Evolutionary conservation across 371 early-diverging fungal species (phyloP).

Genomic region (Dichotomocladium elegans): DNA sequence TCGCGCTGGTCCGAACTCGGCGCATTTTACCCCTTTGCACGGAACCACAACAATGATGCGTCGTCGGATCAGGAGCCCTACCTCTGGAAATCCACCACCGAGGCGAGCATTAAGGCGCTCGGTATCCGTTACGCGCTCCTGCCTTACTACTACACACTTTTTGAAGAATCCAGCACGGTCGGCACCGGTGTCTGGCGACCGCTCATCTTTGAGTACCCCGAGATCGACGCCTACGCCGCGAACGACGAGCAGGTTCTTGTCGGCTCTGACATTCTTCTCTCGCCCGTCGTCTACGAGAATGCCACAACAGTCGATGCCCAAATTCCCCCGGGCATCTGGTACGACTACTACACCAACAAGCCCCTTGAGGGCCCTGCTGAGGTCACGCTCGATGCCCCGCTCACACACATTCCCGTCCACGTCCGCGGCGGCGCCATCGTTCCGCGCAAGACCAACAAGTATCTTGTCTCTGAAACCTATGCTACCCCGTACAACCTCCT

Average conservation of each 20-base stretch:
- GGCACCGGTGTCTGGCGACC: slow-evolving; percentile 47
- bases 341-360: slow-evolving; percentile 38
- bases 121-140: slow-evolving; percentile 59
- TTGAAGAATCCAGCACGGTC: slow-evolving; percentile 47
- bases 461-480: slow-evolving; percentile 44
- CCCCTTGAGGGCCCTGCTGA: slow-evolving; percentile 1
- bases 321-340: slow-evolving; percentile 58
- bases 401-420: slow-evolving; percentile 47
- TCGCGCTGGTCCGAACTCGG: slow-evolving; percentile 75
- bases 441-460: slow-evolving; percentile 42
- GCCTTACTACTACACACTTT: slow-evolving; percentile 67
- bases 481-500: slow-evolving; percentile 38
- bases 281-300: slow-evolving; percentile 49
- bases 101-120: slow-evolving; percentile 49
- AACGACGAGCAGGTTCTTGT: slow-evolving; percentile 36
- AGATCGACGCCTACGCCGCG: slow-evolving; percentile 7
- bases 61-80: slow-evolving; percentile 53
- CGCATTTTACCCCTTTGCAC: slow-evolving; percentile 72
- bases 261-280: slow-evolving; percentile 48
- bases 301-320: slow-evolving; percentile 40
- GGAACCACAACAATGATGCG: slow-evolving; percentile 54
- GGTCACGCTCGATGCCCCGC: slow-evolving; percentile 35
- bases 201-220: slow-evolving; percentile 33
- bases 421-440: slow-evolving; percentile 46
- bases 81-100: slow-evolving; percentile 38